phyloP scores from a whole-genome alignment of 1,284 basidiomycete genomes.

The Mycena citricolor region DNA sequence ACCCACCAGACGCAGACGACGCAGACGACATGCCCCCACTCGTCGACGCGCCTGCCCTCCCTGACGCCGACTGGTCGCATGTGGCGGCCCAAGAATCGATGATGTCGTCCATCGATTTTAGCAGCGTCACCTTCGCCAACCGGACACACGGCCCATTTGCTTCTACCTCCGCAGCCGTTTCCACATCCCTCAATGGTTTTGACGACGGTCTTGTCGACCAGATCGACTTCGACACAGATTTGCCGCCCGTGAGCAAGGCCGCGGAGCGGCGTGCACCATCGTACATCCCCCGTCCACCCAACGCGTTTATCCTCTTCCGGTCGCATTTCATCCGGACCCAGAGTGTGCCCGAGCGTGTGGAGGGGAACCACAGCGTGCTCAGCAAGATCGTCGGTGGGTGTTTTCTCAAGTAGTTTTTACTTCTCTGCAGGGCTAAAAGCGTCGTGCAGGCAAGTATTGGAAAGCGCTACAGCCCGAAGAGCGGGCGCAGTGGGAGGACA shows the following conservation, averaged over 20 bases:
- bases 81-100: constrained; percentile 15
- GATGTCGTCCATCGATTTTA: constrained; percentile 23
- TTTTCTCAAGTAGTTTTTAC: background rate
- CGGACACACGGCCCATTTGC: constrained; percentile 1
- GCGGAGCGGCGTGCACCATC: constrained; percentile 6
- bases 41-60: constrained; percentile 11
- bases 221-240: too few relatives aligned
- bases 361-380: constrained; percentile 20
- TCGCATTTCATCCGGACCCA: constrained; percentile 22
- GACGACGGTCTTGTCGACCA: background rate
- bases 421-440: background rate
- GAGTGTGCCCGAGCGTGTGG: constrained; percentile 17
- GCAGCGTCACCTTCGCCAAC: constrained; percentile 8
- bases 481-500: constrained; percentile 22
- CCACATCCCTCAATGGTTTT: background rate
- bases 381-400: constrained; percentile 23
- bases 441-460: constrained; percentile 18
- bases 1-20: constrained; percentile 14
- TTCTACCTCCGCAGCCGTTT: background rate
- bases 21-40: constrained; percentile 23
- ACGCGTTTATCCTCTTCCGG: constrained; percentile 26
- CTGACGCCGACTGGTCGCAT: background rate
- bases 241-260: background rate
- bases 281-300: constrained; percentile 24
- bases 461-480: constrained; percentile 17